These are phyloP conservation scores for Sporobolomyces phaffii DNA, from an alignment of 768 basidiomycete species.

Conservation along the genomic window DNA sequence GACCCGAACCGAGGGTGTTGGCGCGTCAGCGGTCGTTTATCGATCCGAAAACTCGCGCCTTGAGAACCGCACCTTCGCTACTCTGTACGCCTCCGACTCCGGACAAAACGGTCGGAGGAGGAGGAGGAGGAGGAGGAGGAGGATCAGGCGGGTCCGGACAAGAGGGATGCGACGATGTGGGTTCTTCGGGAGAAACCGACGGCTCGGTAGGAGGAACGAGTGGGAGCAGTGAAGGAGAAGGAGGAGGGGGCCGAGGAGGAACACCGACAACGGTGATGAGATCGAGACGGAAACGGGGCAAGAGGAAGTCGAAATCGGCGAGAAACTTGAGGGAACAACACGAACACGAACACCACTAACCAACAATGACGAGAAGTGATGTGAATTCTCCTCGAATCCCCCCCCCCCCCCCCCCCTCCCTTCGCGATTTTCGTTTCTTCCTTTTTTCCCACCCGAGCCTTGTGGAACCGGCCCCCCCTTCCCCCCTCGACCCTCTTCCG, in stretches of 20 bases:
- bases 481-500: too few species aligned
- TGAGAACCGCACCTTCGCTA: background rate
- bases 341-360: too few species aligned
- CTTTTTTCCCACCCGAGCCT: too few species aligned
- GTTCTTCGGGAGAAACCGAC: background rate
- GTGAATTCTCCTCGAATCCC: too few species aligned
- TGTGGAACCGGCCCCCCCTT: too few species aligned
- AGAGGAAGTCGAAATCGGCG: conserved; percentile 2
- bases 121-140: background rate
- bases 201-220: too few species aligned
- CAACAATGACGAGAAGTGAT: too few species aligned
- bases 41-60: background rate
- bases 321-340: background rate
- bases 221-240: background rate
- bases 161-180: too few species aligned
- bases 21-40: conserved; percentile 8
- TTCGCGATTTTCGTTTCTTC: too few species aligned
- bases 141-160: too few species aligned
- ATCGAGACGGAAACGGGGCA: background rate
- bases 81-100: conserved; percentile 5
- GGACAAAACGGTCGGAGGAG: background rate
- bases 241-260: background rate
- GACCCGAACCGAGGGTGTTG: background rate
- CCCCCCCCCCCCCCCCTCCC: too few species aligned
- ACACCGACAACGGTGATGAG: background rate